These are phyloP conservation scores for Cercospora berteroae DNA, from an alignment of 2,329 filamentous ascomycete genomes.

Conservation along the genomic window DNA sequence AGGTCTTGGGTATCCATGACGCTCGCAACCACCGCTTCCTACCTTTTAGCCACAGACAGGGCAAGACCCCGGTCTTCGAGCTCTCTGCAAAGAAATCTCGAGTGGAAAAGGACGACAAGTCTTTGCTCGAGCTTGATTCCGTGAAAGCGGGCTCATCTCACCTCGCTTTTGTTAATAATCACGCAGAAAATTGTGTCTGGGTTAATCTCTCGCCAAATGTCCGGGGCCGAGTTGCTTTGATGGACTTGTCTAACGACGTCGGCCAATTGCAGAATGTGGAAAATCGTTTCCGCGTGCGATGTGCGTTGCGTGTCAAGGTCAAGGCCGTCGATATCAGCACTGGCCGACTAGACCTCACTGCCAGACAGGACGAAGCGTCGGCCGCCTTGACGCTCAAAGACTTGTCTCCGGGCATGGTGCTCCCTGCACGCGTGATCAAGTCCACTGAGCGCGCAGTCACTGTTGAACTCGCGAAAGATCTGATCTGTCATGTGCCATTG, in stretches of 20 bases:
- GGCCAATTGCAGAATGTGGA: conserved; percentile 73
- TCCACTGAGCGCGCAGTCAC: conserved; percentile 78
- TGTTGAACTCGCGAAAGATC: conserved; percentile 76
- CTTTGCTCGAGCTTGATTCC: conserved; percentile 68
- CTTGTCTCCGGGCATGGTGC: conserved; percentile 73
- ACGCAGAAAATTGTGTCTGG: conserved; percentile 77
- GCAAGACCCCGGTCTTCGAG: conserved; percentile 77
- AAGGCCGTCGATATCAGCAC: conserved; percentile 69
- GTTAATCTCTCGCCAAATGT: conserved; percentile 86
- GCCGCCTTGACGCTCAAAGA: conserved; percentile 65
- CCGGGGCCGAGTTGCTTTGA: conserved; percentile 74
- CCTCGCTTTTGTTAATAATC: conserved; percentile 88
- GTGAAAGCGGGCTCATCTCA: conserved; percentile 69
- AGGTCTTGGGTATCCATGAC: conserved; percentile 83
- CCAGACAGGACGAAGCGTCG: conserved; percentile 36
- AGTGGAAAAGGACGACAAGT: conserved; percentile 48
- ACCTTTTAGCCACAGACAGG: conserved; percentile 80
- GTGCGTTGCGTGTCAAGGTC: conserved; percentile 77
- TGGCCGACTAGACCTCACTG: conserved; percentile 72
- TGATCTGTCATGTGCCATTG: conserved; percentile 77
- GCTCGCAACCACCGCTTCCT: conserved; percentile 87
- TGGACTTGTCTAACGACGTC: conserved; percentile 85
- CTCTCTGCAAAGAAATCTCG: conserved; percentile 69
- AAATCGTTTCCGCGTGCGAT: conserved; percentile 84
- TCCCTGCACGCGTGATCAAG: conserved; percentile 82